phyloP scores from a whole-genome alignment of 2,329 filamentous ascomycete species.

The Metarhizium album region DNA sequence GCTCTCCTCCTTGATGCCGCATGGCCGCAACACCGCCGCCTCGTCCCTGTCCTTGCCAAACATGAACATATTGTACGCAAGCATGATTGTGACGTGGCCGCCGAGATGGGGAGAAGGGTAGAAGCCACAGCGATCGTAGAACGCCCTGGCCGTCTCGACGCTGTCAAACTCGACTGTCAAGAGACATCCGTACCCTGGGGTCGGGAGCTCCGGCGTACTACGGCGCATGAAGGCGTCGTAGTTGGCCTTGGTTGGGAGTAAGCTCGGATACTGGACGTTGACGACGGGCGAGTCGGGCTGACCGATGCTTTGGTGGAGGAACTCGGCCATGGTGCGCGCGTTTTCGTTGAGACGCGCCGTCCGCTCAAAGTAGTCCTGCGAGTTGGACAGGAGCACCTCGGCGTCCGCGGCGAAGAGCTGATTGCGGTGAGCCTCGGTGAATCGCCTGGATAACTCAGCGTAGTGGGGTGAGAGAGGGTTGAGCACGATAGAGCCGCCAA shows the following conservation, averaged over 20 bases:
- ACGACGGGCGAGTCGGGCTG: conserved; percentile 23
- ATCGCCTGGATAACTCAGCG: conserved; percentile 20
- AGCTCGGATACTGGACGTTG: conserved; percentile 33
- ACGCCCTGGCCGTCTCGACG: conserved; percentile 29
- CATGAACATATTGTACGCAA: conserved; percentile 35
- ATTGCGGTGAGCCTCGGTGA: conserved; percentile 25
- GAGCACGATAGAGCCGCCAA: conserved; percentile 40
- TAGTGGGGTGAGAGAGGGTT: conserved; percentile 36
- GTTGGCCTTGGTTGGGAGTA: conserved; percentile 20
- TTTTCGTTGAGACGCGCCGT: conserved; percentile 31
- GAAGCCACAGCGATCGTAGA: conserved; percentile 38
- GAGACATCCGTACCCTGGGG: conserved; percentile 44
- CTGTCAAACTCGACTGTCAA: conserved; percentile 38
- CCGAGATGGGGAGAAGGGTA: conserved; percentile 44
- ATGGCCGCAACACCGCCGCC: conserved; percentile 23
- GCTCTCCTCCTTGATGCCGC: conserved; percentile 28
- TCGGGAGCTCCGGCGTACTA: conserved; percentile 31
- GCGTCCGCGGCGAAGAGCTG: conserved; percentile 39
- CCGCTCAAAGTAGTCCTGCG: conserved; percentile 30
- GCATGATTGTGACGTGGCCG: conserved; percentile 37
- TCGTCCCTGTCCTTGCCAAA: conserved; percentile 29
- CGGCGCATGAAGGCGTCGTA: conserved; percentile 26
- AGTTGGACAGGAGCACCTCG: conserved; percentile 32
- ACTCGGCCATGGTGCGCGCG: conserved; percentile 29
- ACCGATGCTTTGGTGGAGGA: conserved; percentile 21